Percentiles rank a stretch among this genome's conserved stretches.
Evolutionary conservation across 2,329 filamentous ascomycete species (phyloP).

Genomic region (Endocalyx cinctus): DNA sequence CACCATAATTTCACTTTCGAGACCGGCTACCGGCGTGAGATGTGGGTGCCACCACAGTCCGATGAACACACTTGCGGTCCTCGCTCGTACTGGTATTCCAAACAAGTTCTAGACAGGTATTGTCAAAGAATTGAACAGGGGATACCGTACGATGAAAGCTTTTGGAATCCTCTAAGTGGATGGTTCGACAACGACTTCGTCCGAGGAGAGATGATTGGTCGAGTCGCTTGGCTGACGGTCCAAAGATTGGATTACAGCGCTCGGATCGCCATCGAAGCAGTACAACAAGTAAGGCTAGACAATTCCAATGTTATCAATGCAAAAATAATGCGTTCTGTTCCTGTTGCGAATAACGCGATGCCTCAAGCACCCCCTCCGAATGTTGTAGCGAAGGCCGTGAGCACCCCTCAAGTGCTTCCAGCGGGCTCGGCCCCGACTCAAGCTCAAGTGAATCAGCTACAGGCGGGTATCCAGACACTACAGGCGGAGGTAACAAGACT

Average conservation of each 20-base stretch:
- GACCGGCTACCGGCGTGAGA: background rate
- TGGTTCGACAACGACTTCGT: conserved; percentile 18
- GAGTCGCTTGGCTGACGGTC: conserved; percentile 12
- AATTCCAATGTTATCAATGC: too few relatives aligned
- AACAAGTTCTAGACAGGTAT: conserved; percentile 16
- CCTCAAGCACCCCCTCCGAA: too few relatives aligned
- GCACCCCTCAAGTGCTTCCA: too few relatives aligned
- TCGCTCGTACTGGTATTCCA: conserved; percentile 18
- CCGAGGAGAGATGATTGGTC: conserved; percentile 22
- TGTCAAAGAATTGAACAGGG: conserved; percentile 4
- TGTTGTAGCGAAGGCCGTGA: too few relatives aligned
- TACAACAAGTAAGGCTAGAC: too few relatives aligned
- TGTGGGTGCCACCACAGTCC: conserved; percentile 14
- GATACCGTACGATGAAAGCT: background rate
- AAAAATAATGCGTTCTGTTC: background rate
- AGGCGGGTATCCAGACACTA: too few relatives aligned
- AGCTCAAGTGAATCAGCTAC: too few relatives aligned
- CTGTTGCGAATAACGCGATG: too few relatives aligned
- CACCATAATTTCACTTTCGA: conserved; percentile 7
- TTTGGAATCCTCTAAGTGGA: conserved; percentile 14
- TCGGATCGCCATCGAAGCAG: conserved; percentile 18
- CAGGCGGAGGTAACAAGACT: too few relatives aligned
- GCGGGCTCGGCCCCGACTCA: too few relatives aligned
- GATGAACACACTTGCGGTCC: conserved; percentile 16
- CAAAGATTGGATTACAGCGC: conserved; percentile 15